Percentiles rank a stretch among this genome's conserved stretches.
Conservation (phyloP, 495 filamentous ascomycete genomes). For the Penicillium canariense region DNA sequence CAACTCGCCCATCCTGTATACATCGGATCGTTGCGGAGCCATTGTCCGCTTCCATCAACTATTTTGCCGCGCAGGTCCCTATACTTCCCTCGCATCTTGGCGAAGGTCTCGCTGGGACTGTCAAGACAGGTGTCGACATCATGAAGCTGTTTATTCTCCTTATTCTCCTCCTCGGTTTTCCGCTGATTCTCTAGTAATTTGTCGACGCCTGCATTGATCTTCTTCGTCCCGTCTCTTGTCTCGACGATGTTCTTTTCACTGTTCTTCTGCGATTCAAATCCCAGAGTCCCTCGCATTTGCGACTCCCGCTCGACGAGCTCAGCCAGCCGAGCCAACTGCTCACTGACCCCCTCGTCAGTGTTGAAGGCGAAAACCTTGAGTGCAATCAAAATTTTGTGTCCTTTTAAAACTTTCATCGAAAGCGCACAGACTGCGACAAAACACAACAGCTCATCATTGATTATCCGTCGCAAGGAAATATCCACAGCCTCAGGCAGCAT, state of each 20-base stretch:
- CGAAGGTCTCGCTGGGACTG: constrained; percentile 12
- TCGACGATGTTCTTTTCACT: constrained; percentile 15
- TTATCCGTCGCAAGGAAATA: constrained; percentile 22
- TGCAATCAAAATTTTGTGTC: constrained; percentile 24
- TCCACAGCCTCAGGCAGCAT: constrained; percentile 23
- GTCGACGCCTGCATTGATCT: constrained; percentile 12
- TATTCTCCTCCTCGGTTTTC: constrained; percentile 18
- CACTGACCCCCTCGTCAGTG: constrained; percentile 25
- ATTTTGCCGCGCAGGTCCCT: constrained; percentile 7
- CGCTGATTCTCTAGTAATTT: constrained; percentile 13
- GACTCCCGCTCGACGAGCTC: constrained; percentile 21
- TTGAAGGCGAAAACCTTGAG: constrained; percentile 30
- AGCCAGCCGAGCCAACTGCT: constrained; percentile 17
- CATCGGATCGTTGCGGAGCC: constrained; percentile 10
- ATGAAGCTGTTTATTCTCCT: neutral
- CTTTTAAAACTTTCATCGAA: constrained; percentile 27
- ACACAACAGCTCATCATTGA: constrained; percentile 29
- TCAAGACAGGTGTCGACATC: constrained; percentile 15
- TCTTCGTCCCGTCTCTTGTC: constrained; percentile 15
- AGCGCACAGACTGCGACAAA: constrained; percentile 28
- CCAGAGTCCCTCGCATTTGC: constrained; percentile 23
- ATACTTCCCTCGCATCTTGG: constrained; percentile 1
- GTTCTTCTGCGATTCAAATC: constrained; percentile 20
- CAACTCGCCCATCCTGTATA: constrained; percentile 5
- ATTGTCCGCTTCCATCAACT: constrained; percentile 15